Conservation (phyloP, 2,329 filamentous ascomycete genomes). For the Diaporthe helianthi region DNA sequence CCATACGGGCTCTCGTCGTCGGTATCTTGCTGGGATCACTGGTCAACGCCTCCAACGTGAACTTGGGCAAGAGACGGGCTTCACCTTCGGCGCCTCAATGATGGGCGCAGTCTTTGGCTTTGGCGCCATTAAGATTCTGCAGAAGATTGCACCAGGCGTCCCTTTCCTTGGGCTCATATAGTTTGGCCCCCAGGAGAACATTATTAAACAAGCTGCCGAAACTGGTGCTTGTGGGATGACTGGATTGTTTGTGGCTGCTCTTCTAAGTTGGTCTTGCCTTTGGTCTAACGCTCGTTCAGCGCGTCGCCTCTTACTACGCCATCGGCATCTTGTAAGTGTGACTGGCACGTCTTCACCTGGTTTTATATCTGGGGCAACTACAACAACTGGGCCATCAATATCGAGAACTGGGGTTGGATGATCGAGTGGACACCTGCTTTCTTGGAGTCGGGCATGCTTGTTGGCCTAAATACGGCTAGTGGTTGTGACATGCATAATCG, state of each 20-base stretch:
- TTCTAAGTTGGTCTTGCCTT: slow-evolving; percentile 62
- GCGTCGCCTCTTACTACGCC: slow-evolving; percentile 64
- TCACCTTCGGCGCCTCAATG: slow-evolving; percentile 52
- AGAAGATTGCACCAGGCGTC: slow-evolving; percentile 47
- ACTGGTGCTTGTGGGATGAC: slow-evolving; percentile 61
- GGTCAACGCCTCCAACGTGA: slow-evolving; percentile 59
- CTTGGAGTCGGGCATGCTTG: slow-evolving; percentile 64
- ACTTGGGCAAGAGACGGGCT: slow-evolving; percentile 55
- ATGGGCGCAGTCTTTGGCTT: slow-evolving; percentile 62
- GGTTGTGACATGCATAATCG: slow-evolving; percentile 58
- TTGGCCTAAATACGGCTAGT: slow-evolving; percentile 64
- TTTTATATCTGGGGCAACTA: slow-evolving; percentile 59
- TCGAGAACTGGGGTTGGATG: slow-evolving; percentile 66
- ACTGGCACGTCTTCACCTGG: slow-evolving; percentile 61
- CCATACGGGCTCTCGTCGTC: slow-evolving; percentile 53
- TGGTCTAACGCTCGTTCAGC: slow-evolving; percentile 53
- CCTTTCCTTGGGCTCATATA: slow-evolving; percentile 57
- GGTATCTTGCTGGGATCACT: slow-evolving; percentile 55
- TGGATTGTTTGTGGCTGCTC: slow-evolving; percentile 62
- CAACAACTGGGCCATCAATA: slow-evolving; percentile 52
- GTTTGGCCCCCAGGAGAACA: slow-evolving; percentile 66
- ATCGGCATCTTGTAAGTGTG: slow-evolving; percentile 66
- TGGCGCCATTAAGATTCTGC: slow-evolving; percentile 57
- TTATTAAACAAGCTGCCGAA: slow-evolving; percentile 61
- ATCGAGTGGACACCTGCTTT: slow-evolving; percentile 66